Conservation (phyloP, 2,329 filamentous ascomycete genomes). For the Stromatinia cepivora region DNA sequence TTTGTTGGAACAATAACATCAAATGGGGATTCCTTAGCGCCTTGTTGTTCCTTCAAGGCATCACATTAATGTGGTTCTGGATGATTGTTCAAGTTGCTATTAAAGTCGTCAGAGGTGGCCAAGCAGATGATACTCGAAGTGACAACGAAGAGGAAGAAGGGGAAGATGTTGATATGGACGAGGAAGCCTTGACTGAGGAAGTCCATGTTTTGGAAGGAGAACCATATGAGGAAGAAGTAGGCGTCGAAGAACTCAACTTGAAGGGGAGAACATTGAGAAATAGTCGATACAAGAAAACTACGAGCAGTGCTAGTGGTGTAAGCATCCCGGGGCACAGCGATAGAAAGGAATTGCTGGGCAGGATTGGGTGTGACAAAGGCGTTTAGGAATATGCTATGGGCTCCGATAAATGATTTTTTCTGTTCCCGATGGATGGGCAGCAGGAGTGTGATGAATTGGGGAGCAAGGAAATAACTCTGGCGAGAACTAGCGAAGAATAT, state of each 20-base stretch:
- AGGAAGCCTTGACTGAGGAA: constrained; percentile 26
- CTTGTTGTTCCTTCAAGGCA: constrained; percentile 73
- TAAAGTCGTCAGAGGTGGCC: constrained; percentile 72
- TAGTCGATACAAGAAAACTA: constrained; percentile 36
- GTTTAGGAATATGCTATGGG: constrained; percentile 30
- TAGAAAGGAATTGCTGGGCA: constrained; percentile 41
- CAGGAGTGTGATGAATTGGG: not conserved
- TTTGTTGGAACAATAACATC: constrained; percentile 78
- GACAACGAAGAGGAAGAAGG: constrained; percentile 76
- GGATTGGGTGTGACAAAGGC: constrained; percentile 43
- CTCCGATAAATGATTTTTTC: not conserved
- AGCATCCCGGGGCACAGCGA: constrained; percentile 40
- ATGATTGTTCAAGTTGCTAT: constrained; percentile 85
- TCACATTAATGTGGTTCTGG: constrained; percentile 84
- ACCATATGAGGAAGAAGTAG: constrained; percentile 73
- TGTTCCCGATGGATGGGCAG: not conserved
- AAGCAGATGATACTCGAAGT: constrained; percentile 82
- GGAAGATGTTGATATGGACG: constrained; percentile 28
- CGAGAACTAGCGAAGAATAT: not conserved
- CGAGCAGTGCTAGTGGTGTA: constrained; percentile 38
- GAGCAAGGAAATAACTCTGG: not conserved
- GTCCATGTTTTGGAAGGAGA: constrained; percentile 26
- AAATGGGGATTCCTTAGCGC: constrained; percentile 75
- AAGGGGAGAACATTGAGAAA: constrained; percentile 46
- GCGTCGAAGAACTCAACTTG: constrained; percentile 69